These are phyloP conservation scores for Plasmodium billcollinsi DNA, from an alignment of 169 alveolate species.

Conservation along the genomic window DNA sequence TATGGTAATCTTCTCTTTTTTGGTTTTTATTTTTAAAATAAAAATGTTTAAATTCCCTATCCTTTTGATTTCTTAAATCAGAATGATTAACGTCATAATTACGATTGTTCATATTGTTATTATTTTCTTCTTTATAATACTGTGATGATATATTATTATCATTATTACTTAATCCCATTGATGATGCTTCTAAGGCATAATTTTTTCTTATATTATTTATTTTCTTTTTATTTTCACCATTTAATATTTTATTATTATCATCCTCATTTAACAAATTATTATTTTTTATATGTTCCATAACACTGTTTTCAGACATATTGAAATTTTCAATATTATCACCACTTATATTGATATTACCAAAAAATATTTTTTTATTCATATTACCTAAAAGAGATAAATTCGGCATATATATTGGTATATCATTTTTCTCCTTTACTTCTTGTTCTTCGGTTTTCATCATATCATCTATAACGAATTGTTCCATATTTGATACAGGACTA, in stretches of 20 bases:
- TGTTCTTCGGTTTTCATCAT: neutral
- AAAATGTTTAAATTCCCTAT: slow-evolving; percentile 48
- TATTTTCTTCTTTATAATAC: too few relatives aligned
- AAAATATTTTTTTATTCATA: slow-evolving; percentile 61
- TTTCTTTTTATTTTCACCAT: slow-evolving; percentile 20
- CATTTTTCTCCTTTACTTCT: slow-evolving; percentile 20
- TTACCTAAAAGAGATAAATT: slow-evolving; percentile 34
- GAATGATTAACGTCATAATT: slow-evolving; percentile 16
- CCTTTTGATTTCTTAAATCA: slow-evolving; percentile 50
- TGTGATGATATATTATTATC: neutral
- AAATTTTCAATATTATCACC: slow-evolving; percentile 64
- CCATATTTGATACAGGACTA: neutral
- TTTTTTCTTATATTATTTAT: slow-evolving; percentile 41
- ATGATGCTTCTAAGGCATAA: slow-evolving; percentile 26
- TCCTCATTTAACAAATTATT: slow-evolving; percentile 10
- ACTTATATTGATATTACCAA: slow-evolving; percentile 70
- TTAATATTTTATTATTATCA: slow-evolving; percentile 24
- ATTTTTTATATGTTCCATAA: slow-evolving; percentile 16
- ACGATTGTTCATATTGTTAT: neutral
- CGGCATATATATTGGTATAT: slow-evolving; percentile 69
- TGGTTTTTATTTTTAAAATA: slow-evolving; percentile 49
- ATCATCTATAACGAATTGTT: slow-evolving; percentile 11
- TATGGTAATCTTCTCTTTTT: slow-evolving; percentile 42
- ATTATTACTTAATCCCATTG: slow-evolving; percentile 3
- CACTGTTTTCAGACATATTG: slow-evolving; percentile 13